phyloP scores from a whole-genome alignment of 768 basidiomycete species.

The Kondoa malvinella region DNA sequence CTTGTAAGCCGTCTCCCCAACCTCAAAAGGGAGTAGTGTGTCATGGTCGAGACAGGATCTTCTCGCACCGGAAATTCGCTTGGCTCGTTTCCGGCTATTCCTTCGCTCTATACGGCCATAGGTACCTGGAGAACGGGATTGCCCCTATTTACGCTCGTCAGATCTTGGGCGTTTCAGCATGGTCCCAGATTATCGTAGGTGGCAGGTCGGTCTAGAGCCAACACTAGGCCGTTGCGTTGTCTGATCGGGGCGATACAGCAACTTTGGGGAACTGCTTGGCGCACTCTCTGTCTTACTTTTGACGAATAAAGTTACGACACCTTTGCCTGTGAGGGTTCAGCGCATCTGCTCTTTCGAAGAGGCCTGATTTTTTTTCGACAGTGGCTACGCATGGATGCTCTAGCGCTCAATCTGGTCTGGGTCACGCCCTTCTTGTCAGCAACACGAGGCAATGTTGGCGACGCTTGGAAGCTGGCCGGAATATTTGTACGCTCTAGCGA shows the following conservation, averaged over 20 bases:
- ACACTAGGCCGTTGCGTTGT: too few relatives aligned
- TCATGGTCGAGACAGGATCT: conserved; percentile 3
- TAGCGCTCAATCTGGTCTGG: conserved; percentile 29
- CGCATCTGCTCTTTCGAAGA: background rate
- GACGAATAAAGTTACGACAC: conserved; percentile 25
- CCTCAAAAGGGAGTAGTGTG: background rate
- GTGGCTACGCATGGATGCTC: conserved; percentile 15
- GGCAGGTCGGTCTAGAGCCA: too few relatives aligned
- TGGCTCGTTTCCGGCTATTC: conserved; percentile 19
- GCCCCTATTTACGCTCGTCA: conserved; percentile 28
- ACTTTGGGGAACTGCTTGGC: conserved; percentile 28
- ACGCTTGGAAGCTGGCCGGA: conserved; percentile 21
- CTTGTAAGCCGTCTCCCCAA: background rate
- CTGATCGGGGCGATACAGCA: too few relatives aligned
- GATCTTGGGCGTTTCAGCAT: conserved; percentile 25
- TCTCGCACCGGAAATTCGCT: conserved; percentile 18
- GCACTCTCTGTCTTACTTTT: conserved; percentile 24
- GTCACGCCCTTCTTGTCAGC: conserved; percentile 22
- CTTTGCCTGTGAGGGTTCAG: conserved; percentile 24
- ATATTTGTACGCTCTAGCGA: background rate
- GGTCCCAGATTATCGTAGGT: conserved; percentile 29
- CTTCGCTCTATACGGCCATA: conserved; percentile 25
- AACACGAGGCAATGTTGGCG: conserved; percentile 17
- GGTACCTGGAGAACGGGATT: conserved; percentile 26
- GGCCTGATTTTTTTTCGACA: too few relatives aligned